Evolutionary conservation across 345 rosid species (phyloP).

Genomic region (Lepidium africanum): DNA sequence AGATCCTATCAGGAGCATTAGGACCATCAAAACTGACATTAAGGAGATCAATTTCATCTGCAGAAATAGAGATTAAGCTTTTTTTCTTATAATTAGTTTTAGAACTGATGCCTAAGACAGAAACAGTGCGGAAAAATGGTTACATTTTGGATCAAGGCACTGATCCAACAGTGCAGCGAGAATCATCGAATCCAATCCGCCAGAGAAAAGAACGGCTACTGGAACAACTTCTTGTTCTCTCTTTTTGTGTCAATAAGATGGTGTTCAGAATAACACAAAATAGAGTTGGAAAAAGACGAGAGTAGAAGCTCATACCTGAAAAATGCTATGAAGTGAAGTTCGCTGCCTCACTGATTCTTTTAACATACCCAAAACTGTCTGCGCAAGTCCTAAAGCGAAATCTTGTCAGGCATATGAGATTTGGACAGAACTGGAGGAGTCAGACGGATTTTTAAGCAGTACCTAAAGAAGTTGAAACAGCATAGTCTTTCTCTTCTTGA

Average conservation of each 20-base stretch:
- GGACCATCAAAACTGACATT: conserved; percentile 89
- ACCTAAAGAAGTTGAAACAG: conserved; percentile 19
- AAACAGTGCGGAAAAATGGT: neutral
- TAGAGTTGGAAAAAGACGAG: neutral
- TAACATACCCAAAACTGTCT: conserved; percentile 52
- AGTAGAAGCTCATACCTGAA: conserved; percentile 39
- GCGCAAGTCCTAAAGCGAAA: conserved; percentile 33
- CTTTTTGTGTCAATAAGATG: conserved; percentile 29
- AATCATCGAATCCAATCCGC: conserved; percentile 96
- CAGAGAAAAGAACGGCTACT: conserved; percentile 88
- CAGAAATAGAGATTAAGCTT: neutral
- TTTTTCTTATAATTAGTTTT: neutral
- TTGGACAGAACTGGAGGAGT: neutral
- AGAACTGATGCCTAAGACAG: neutral
- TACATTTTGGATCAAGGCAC: conserved; percentile 68
- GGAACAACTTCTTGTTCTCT: conserved; percentile 48
- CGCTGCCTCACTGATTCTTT: conserved; percentile 65
- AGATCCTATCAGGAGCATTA: conserved; percentile 86
- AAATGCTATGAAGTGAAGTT: conserved; percentile 44
- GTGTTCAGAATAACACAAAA: neutral
- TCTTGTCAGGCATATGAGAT: conserved; percentile 15
- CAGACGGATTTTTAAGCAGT: neutral
- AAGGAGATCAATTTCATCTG: conserved; percentile 87
- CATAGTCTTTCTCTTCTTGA: neutral
- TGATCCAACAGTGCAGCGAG: conserved; percentile 79